Evolutionary conservation across 1,284 basidiomycete genomes (phyloP).

Genomic region (Ganoderma meredithae): DNA sequence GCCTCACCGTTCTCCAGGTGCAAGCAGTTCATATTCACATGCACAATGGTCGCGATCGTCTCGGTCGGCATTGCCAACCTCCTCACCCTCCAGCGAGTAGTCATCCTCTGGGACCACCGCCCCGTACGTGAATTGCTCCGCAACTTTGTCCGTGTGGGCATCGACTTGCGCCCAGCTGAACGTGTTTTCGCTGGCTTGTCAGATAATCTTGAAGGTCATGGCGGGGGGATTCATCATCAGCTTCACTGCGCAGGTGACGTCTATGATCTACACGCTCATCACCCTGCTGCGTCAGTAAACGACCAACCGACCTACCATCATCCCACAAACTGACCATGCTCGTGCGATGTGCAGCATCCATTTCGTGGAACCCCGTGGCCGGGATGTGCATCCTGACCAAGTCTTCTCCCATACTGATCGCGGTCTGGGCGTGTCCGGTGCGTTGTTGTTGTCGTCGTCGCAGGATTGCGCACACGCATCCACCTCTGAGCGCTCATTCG

Average conservation of each 20-base stretch:
- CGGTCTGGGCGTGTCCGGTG: constrained; percentile 42
- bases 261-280: constrained; percentile 36
- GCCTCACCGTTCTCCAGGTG: constrained; percentile 30
- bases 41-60: constrained; percentile 37
- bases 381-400: constrained; percentile 39
- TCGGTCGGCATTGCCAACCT: constrained; percentile 41
- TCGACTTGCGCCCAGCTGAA: background rate
- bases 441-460: constrained; percentile 4
- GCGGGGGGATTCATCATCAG: constrained; percentile 35
- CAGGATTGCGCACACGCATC: background rate
- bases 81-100: constrained; percentile 41
- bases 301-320: background rate
- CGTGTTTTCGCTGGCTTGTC: background rate
- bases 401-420: constrained; percentile 33
- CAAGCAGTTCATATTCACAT: constrained; percentile 36
- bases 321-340: background rate
- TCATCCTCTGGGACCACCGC: constrained; percentile 42
- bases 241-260: constrained; percentile 36
- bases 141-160: no score
- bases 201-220: constrained; percentile 40
- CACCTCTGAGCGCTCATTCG: background rate
- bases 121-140: constrained; percentile 33
- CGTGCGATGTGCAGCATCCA: constrained; percentile 26
- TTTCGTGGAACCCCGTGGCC: constrained; percentile 32
- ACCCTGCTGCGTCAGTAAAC: constrained; percentile 31